These are phyloP conservation scores for Cymbopogon citratus DNA, from an alignment of 176 grass and related monocot species.

Conservation along the genomic window DNA sequence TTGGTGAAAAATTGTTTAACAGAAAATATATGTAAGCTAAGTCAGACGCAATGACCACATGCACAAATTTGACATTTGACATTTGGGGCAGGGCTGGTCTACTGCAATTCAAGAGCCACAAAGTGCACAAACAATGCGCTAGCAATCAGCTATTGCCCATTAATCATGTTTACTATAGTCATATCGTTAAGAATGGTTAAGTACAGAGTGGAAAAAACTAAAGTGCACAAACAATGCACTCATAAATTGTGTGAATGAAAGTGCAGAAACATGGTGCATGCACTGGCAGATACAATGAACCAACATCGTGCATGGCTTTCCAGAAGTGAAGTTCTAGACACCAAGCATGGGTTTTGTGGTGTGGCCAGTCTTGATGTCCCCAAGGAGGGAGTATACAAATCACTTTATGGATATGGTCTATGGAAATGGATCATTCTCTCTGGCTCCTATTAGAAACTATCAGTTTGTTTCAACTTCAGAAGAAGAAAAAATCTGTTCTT, in stretches of 20 bases:
- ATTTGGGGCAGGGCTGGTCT: not conserved
- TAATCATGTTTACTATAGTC: not conserved
- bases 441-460: not conserved
- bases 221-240: too few relatives aligned
- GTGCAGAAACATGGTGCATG: conserved; percentile 20
- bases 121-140: not conserved
- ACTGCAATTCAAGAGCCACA: not conserved
- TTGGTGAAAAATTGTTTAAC: not conserved
- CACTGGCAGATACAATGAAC: conserved; percentile 20
- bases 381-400: conserved; percentile 21
- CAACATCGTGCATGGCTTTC: conserved; percentile 15
- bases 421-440: not conserved
- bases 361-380: conserved; percentile 29
- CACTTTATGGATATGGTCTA: conserved; percentile 35
- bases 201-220: not conserved
- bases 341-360: not conserved
- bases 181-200: not conserved
- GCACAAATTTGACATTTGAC: not conserved
- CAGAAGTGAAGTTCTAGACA: conserved; percentile 24
- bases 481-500: not conserved
- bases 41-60: not conserved
- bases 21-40: not conserved
- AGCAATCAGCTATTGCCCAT: not conserved
- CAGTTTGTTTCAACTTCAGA: not conserved
- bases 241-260: not conserved